Conservation (phyloP, 2,329 filamentous ascomycete genomes). For the Neospermospora avenae region DNA sequence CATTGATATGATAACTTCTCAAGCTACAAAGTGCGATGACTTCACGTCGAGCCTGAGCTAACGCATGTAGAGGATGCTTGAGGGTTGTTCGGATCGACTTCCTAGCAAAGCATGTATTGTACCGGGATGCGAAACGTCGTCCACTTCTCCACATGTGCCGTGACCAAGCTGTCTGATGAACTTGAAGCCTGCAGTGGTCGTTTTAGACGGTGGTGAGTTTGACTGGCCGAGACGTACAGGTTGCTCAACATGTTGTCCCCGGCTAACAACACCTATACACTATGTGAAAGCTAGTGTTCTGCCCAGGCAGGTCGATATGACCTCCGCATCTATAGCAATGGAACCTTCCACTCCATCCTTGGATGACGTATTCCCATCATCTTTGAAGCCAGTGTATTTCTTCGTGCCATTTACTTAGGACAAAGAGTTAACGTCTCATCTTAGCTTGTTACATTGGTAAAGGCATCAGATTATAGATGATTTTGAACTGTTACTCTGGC, state of each 20-base stretch:
- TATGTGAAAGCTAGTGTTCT: neutral
- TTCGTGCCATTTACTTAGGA: slow-evolving; percentile 4
- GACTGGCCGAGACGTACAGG: neutral
- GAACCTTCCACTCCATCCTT: neutral
- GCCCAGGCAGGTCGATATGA: neutral
- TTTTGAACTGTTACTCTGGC: too few species aligned
- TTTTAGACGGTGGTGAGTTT: neutral
- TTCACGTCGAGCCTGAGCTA: slow-evolving; percentile 3
- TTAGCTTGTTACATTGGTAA: too few species aligned
- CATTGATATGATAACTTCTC: slow-evolving; percentile 4
- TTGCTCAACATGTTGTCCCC: neutral
- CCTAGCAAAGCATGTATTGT: slow-evolving; percentile 3
- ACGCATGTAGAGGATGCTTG: neutral
- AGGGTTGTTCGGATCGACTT: slow-evolving; percentile 2
- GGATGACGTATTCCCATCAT: slow-evolving; percentile 8
- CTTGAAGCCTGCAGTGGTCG: neutral
- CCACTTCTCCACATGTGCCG: slow-evolving; percentile 6
- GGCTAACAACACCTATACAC: neutral
- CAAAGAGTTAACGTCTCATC: neutral
- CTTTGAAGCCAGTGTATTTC: slow-evolving; percentile 9
- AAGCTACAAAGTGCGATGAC: slow-evolving; percentile 3
- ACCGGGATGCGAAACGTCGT: slow-evolving; percentile 1
- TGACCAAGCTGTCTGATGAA: slow-evolving; percentile 5
- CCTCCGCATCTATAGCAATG: neutral
- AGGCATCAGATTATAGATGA: too few species aligned